phyloP scores from a whole-genome alignment of 495 filamentous ascomycete species.

The Trichoderma asperelloides region DNA sequence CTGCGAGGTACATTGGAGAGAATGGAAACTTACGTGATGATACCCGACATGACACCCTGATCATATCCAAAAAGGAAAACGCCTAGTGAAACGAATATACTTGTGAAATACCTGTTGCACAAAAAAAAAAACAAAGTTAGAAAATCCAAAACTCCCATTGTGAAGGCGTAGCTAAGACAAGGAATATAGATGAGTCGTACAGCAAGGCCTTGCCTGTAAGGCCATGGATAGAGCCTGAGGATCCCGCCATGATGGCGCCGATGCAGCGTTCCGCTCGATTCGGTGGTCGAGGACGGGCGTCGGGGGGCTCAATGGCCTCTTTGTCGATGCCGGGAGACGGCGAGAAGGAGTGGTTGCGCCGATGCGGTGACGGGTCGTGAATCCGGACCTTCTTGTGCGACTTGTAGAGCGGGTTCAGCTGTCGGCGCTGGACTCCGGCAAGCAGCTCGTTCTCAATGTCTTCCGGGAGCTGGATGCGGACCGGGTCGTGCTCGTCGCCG shows the following conservation, averaged over 20 bases:
- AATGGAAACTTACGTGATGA: constrained; percentile 71
- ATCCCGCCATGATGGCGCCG: constrained; percentile 76
- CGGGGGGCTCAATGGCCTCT: constrained; percentile 76
- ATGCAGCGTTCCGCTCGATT: constrained; percentile 57
- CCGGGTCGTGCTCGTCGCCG: constrained; percentile 69
- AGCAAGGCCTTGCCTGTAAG: constrained; percentile 91
- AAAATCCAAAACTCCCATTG: neutral
- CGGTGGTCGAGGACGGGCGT: constrained; percentile 51
- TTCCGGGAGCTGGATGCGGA: constrained; percentile 53
- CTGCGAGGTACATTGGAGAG: constrained; percentile 12
- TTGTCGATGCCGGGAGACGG: constrained; percentile 49
- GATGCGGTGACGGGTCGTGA: constrained; percentile 20
- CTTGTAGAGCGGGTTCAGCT: constrained; percentile 13
- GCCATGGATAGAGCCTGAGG: constrained; percentile 68
- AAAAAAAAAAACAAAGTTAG: neutral
- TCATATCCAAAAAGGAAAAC: constrained; percentile 99
- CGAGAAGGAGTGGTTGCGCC: constrained; percentile 17
- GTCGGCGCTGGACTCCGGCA: constrained; percentile 32
- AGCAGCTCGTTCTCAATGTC: constrained; percentile 51
- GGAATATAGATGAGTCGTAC: constrained; percentile 41
- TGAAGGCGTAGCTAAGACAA: constrained; percentile 25
- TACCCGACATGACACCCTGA: constrained; percentile 98
- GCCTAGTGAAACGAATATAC: constrained; percentile 93
- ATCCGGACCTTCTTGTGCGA: constrained; percentile 38
- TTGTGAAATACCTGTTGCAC: constrained; percentile 80